Evolutionary conservation across 768 basidiomycete species (phyloP), one percentile per base, ranked within the genome.

Genomic region (Pleurotus giganteus): DNA sequence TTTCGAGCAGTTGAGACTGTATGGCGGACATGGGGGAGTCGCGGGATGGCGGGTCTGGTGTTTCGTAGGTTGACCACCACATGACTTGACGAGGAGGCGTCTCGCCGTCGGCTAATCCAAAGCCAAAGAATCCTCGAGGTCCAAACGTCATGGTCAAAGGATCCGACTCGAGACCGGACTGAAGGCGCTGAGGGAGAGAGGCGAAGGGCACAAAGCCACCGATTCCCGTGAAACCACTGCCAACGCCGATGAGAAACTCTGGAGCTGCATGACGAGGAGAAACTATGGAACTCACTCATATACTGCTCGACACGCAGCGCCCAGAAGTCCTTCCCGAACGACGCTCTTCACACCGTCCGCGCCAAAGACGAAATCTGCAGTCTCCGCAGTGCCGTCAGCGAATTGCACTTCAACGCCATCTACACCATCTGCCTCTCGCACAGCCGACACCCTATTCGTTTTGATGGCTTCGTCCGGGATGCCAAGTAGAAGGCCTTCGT

Each of bases 21-120:
- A 71, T 64, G 15, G 49, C 58, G 0, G 56, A 39, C 9, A 66
- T 56, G 15, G 64, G 60, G 23, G 64, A 59, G 21, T 64, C 61
- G 13, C 61, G 65, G 6, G 62, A 52, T 4, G 71, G 69, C 6
- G 67, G 62, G 2, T 55, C 60, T 12, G 61, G 37, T 4, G 65
- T 62, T 61, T 73, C 69, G 56, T 73, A 75, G 27, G 71, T 73
- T 2, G 73, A 70, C 74, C 74, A 77, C 74, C 74, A 75, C 61
- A 71, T 68, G 15, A 75, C 28, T 13, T 42, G 36, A 24, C 47
- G 27, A n/a, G 49, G 41, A 39, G 55, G 60, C 1, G 27, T 12
- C 15, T 57, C 53, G 32, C 28, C 5, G 6, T 45, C 44, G 23
- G 44, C 44, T 45, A 45, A 45, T 0, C 71, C 65, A 58, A 72